Conservation (phyloP, 164 flowering plant genomes). For the Magnolia sinica region DNA sequence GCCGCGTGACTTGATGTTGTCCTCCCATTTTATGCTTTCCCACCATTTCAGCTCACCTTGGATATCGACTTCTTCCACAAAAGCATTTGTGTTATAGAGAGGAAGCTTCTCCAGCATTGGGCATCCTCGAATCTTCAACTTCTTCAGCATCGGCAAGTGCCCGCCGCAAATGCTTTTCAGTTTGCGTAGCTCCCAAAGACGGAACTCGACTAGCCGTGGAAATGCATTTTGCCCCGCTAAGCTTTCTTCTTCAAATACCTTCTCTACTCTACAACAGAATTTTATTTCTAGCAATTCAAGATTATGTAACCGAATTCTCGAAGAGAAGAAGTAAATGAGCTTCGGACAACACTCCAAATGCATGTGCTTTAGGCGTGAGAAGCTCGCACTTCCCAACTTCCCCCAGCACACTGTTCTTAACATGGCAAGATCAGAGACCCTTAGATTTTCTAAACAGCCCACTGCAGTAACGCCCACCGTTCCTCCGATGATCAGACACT, state of each 20-base stretch:
- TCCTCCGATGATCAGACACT: neutral
- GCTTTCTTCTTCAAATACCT: neutral
- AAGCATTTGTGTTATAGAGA: neutral
- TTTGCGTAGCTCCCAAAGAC: neutral
- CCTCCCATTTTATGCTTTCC: neutral
- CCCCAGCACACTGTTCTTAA: neutral
- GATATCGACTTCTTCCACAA: neutral
- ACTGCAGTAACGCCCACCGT: neutral
- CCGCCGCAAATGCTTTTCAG: slow-evolving; percentile 1
- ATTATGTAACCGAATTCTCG: neutral
- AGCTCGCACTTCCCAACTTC: neutral
- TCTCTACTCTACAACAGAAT: neutral
- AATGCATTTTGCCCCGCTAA: neutral
- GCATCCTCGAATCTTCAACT: slow-evolving; percentile 4
- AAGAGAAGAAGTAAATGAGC: neutral
- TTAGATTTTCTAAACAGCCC: neutral
- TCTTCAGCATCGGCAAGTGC: neutral
- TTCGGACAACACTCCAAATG: neutral
- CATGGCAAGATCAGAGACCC: neutral
- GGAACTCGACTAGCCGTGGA: neutral
- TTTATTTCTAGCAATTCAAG: neutral
- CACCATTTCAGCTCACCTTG: slow-evolving; percentile 1
- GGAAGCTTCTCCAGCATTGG: slow-evolving; percentile 3
- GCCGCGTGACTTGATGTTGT: neutral
- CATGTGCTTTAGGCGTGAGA: neutral